phyloP scores from a whole-genome alignment of 345 rosid genomes.

The Eucalyptus camaldulensis region DNA sequence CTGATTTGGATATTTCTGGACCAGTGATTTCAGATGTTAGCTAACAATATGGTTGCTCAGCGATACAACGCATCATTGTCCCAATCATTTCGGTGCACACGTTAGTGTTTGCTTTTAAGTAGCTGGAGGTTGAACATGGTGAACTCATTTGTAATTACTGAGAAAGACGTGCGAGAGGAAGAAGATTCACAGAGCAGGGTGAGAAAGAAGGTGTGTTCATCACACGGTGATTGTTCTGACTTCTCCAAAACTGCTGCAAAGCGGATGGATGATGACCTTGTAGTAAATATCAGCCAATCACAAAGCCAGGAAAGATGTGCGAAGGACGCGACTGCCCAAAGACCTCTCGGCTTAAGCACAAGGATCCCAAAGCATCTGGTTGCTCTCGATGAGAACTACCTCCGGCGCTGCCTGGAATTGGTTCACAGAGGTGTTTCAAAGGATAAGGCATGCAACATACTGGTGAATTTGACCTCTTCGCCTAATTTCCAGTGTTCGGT shows the following conservation, averaged over 20 bases:
- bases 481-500: conserved; percentile 29
- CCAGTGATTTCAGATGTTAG: background rate
- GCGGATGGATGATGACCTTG: conserved; percentile 15
- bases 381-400: conserved; percentile 59
- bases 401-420: conserved; percentile 53
- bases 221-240: background rate
- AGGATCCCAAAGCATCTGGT: conserved; percentile 71
- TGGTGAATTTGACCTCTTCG: conserved; percentile 21
- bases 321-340: conserved; percentile 29
- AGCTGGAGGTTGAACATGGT: conserved; percentile 31
- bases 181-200: conserved; percentile 22
- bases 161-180: conserved; percentile 21
- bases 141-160: conserved; percentile 9
- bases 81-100: conserved; percentile 11
- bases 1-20: background rate
- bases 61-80: conserved; percentile 1
- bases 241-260: conserved; percentile 8
- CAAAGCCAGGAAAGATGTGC: conserved; percentile 26
- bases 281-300: conserved; percentile 37
- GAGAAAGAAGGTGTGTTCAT: background rate
- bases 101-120: conserved; percentile 4
- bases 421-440: conserved; percentile 42
- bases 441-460: conserved; percentile 22
- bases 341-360: conserved; percentile 21
- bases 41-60: background rate